Evolutionary conservation across 2,329 filamentous ascomycete species (phyloP).

Genomic region (Dryadomyces quercus-mongolicae): DNA sequence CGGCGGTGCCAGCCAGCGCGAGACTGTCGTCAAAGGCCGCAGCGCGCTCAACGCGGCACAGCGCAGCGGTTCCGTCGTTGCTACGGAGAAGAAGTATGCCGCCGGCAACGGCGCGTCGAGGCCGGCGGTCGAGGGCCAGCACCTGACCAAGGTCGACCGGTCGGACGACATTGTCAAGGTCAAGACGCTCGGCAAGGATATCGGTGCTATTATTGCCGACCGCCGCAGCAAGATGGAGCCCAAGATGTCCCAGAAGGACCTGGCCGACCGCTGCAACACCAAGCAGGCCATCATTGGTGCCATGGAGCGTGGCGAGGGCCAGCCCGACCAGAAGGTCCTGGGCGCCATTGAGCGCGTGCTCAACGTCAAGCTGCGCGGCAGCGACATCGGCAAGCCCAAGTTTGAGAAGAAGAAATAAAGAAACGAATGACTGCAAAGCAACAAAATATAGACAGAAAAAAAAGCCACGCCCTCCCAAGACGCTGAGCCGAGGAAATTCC

Average conservation of each 20-base stretch:
- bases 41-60: constrained; percentile 77
- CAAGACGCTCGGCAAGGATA: constrained; percentile 72
- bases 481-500: neutral
- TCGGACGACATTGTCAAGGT: constrained; percentile 96
- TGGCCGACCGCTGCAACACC: constrained; percentile 81
- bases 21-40: constrained; percentile 83
- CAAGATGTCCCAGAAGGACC: constrained; percentile 90
- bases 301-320: constrained; percentile 69
- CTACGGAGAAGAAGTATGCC: constrained; percentile 83
- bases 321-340: constrained; percentile 76
- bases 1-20: constrained; percentile 54
- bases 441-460: neutral
- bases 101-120: constrained; percentile 57
- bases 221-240: constrained; percentile 72
- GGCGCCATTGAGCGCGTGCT: constrained; percentile 68
- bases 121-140: constrained; percentile 68
- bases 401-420: constrained; percentile 38
- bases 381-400: constrained; percentile 74
- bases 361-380: constrained; percentile 77
- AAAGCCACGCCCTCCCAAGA: neutral
- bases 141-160: constrained; percentile 94
- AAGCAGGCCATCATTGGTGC: constrained; percentile 68
- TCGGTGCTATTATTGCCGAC: constrained; percentile 72
- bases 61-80: constrained; percentile 62
- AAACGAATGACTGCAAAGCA: neutral